phyloP scores from a whole-genome alignment of 768 basidiomycete species.

The Megacollybia marginata region DNA sequence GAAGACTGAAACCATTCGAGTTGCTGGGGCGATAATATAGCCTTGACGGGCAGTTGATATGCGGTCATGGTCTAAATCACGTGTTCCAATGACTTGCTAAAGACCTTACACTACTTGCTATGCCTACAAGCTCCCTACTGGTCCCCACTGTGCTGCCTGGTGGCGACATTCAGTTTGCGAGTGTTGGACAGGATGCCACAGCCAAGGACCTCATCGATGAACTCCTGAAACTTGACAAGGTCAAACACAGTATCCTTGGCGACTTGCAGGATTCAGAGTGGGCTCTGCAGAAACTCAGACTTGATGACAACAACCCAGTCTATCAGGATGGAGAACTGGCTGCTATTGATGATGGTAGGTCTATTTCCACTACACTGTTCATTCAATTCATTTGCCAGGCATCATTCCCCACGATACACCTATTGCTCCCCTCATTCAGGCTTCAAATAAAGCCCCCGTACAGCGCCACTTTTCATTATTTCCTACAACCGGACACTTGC shows the following conservation, averaged over 20 bases:
- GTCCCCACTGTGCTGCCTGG: slow-evolving; percentile 55
- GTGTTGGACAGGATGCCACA: slow-evolving; percentile 43
- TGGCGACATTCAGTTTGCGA: slow-evolving; percentile 56
- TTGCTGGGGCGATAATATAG: slow-evolving; percentile 70
- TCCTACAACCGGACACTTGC: slow-evolving; percentile 59
- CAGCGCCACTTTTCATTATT: slow-evolving; percentile 64
- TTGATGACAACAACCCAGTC: slow-evolving; percentile 46
- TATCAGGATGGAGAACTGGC: slow-evolving; percentile 73
- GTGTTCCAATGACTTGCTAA: slow-evolving; percentile 2
- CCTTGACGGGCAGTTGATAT: slow-evolving; percentile 56
- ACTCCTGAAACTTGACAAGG: slow-evolving; percentile 38
- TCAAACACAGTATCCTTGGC: slow-evolving; percentile 48
- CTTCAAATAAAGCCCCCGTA: slow-evolving; percentile 24
- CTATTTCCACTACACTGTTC: not conserved
- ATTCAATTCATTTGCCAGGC: slow-evolving; percentile 27
- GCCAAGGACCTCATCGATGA: slow-evolving; percentile 54
- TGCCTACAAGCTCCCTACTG: slow-evolving; percentile 39
- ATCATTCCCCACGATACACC: slow-evolving; percentile 34
- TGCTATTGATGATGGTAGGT: slow-evolving; percentile 54
- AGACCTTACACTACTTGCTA: slow-evolving; percentile 10
- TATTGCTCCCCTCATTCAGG: slow-evolving; percentile 47
- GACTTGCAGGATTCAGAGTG: slow-evolving; percentile 53
- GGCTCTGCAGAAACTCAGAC: slow-evolving; percentile 61
- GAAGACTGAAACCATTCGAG: slow-evolving; percentile 78
- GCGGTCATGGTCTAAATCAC: slow-evolving; percentile 2